Conservation (phyloP, 164 flowering plant genomes). For the Kingdonia uniflora region DNA sequence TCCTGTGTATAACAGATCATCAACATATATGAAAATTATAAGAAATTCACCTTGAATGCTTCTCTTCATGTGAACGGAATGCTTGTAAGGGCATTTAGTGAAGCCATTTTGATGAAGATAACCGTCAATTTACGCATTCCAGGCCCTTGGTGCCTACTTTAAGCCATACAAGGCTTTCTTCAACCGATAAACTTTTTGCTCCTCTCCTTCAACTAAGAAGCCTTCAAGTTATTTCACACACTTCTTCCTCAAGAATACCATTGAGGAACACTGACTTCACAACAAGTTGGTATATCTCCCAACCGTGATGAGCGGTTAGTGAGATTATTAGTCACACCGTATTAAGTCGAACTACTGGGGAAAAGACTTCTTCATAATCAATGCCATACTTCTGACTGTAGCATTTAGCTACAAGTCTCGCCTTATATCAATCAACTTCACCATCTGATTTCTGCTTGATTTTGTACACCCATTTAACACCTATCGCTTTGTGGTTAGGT, state of each 20-base stretch:
- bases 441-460: neutral
- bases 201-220: too few relatives aligned
- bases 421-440: neutral
- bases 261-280: too few relatives aligned
- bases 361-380: too few relatives aligned
- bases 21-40: neutral
- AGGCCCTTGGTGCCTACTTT: neutral
- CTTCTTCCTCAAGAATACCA: neutral
- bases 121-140: neutral
- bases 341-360: neutral
- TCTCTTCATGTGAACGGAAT: too few relatives aligned
- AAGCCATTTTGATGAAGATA: too few relatives aligned
- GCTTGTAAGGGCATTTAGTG: too few relatives aligned
- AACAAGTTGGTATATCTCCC: too few relatives aligned
- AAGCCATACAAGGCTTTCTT: too few relatives aligned
- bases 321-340: neutral
- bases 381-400: neutral
- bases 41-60: neutral
- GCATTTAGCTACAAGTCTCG: neutral
- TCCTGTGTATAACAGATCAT: too few relatives aligned
- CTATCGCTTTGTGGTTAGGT: too few relatives aligned
- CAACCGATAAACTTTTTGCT: too few relatives aligned
- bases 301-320: neutral
- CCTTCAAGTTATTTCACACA: neutral
- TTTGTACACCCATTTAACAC: conserved; percentile 1